Conservation (phyloP, 495 filamentous ascomycete genomes). For the Podospora pseudopauciseta region DNA sequence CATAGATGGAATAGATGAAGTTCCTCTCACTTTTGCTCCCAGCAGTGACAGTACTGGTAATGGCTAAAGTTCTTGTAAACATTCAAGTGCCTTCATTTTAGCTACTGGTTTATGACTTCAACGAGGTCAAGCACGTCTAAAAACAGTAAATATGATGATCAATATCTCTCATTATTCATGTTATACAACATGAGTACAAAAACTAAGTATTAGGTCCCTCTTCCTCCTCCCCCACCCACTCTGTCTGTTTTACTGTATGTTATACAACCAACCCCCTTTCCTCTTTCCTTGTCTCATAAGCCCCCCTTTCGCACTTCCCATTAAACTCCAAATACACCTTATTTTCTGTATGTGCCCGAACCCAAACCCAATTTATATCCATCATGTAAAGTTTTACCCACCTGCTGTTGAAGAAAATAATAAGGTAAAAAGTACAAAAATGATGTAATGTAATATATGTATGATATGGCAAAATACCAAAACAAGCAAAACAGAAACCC, state of each 20-base stretch:
- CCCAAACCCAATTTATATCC: background rate
- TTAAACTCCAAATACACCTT: background rate
- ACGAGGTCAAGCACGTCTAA: background rate
- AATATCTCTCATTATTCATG: background rate
- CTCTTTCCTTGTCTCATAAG: background rate
- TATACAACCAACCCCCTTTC: background rate
- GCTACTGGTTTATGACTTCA: no score
- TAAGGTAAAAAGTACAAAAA: constrained; percentile 8
- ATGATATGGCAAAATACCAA: background rate
- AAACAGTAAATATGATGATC: background rate
- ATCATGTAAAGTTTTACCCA: background rate
- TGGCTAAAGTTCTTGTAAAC: no score
- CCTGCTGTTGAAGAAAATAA: constrained; percentile 5
- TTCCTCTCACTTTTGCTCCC: background rate
- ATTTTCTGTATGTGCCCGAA: background rate
- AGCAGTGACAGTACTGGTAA: no score
- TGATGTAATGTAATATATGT: background rate
- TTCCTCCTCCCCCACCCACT: background rate
- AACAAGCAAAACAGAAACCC: background rate
- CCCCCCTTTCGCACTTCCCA: background rate
- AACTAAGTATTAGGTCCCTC: background rate
- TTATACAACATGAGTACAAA: background rate
- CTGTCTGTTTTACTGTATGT: background rate
- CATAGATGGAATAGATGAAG: background rate
- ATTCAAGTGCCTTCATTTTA: no score